A percentile compares a stretch with the other conserved stretches of the same genome.
phyloP scores from a whole-genome alignment of 176 grass and related monocot species.

The Aegilops tauschii region DNA sequence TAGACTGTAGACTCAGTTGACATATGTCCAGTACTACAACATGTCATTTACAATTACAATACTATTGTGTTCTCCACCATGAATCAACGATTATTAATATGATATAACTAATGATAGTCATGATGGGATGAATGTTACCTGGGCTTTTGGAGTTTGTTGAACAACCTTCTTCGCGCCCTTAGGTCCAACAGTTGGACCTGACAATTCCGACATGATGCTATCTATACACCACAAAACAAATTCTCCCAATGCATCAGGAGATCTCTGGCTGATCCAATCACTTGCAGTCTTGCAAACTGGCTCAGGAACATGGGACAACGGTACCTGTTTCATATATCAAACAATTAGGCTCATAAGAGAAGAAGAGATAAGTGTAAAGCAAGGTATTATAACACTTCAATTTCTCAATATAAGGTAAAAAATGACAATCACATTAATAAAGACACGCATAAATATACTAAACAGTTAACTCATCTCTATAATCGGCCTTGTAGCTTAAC shows the following conservation, averaged over 20 bases:
- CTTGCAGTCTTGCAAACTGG: slow-evolving; percentile 68
- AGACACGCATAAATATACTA: not conserved
- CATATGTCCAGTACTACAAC: not conserved
- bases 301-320: slow-evolving; percentile 75
- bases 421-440: not conserved
- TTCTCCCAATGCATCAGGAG: slow-evolving; percentile 64
- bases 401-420: not conserved
- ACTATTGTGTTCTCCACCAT: not conserved
- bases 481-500: not conserved
- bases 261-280: slow-evolving; percentile 80
- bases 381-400: not conserved
- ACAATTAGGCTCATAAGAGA: slow-evolving; percentile 7
- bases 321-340: slow-evolving; percentile 52
- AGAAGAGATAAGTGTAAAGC: not conserved
- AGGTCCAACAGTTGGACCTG: slow-evolving; percentile 47
- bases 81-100: not conserved
- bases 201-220: slow-evolving; percentile 76
- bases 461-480: not conserved
- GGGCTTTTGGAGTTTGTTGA: slow-evolving; percentile 74
- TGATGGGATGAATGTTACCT: slow-evolving; percentile 51
- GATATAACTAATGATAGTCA: not conserved
- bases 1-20: too few species aligned
- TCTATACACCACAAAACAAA: slow-evolving; percentile 95
- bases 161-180: slow-evolving; percentile 78
- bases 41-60: not conserved